Evolutionary conservation across 1,284 basidiomycete species (phyloP).

Genomic region (Pterula multifida): DNA sequence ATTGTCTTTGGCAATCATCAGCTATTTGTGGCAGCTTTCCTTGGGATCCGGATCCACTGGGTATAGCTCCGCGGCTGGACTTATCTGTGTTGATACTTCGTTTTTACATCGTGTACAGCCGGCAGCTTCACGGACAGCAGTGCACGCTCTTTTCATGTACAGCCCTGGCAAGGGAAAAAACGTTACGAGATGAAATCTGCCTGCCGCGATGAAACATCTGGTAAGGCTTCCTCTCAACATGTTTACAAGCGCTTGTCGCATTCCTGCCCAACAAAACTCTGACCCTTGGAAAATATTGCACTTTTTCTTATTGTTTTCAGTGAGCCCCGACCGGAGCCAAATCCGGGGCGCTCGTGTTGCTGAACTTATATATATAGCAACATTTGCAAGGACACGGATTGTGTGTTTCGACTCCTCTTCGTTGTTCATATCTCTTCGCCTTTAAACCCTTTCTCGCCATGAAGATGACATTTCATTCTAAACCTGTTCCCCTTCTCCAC

Average conservation of each 20-base stretch:
- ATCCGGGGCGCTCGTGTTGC: not conserved
- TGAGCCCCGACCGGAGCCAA: constrained; percentile 1
- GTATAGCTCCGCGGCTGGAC: no score
- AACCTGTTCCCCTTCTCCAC: not conserved
- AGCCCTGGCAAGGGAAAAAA: not conserved
- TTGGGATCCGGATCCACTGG: no score
- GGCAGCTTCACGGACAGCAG: no score
- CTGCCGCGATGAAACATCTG: not conserved
- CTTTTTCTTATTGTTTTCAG: not conserved
- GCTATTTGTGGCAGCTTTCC: not conserved
- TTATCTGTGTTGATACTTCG: no score
- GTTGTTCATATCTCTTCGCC: not conserved
- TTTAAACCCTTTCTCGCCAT: not conserved
- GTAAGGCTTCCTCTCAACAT: not conserved
- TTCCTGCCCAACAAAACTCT: not conserved
- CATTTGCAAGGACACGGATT: not conserved
- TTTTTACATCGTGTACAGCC: no score
- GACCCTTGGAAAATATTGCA: not conserved
- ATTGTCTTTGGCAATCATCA: not conserved
- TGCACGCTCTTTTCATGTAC: no score
- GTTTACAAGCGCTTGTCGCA: not conserved
- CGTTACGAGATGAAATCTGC: not conserved
- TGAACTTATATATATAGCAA: not conserved
- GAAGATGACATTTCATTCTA: not conserved
- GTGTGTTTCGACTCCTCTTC: not conserved